phyloP scores from a whole-genome alignment of 345 rosid genomes.

The Turritis glabra region DNA sequence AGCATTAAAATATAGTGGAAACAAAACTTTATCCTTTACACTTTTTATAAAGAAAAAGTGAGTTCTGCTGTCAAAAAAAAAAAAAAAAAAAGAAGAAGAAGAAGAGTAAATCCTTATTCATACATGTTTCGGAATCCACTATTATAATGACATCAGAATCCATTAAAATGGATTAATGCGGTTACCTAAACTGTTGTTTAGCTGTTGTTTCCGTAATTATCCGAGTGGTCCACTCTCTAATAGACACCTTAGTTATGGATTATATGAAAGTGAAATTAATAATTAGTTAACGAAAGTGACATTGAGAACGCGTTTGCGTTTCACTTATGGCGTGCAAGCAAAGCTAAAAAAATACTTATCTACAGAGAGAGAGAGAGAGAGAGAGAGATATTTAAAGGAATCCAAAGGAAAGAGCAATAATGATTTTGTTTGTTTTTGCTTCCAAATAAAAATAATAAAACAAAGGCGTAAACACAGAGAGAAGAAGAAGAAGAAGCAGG shows the following conservation, averaged over 20 bases:
- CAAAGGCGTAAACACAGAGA: slow-evolving; percentile 1
- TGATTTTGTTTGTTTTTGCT: slow-evolving; percentile 28
- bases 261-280: not conserved
- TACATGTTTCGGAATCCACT: not conserved
- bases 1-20: not conserved
- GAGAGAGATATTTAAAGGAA: slow-evolving; percentile 1
- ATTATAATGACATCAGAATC: not conserved
- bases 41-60: not conserved
- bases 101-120: not conserved
- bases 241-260: not conserved
- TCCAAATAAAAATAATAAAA: not conserved
- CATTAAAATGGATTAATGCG: not conserved
- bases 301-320: slow-evolving; percentile 34
- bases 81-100: not conserved
- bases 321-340: slow-evolving; percentile 35
- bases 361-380: too few relatives aligned
- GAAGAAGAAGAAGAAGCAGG: slow-evolving; percentile 18
- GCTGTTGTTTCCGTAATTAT: not conserved
- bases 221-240: not conserved
- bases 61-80: not conserved
- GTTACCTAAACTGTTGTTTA: slow-evolving; percentile 27
- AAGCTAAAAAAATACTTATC: slow-evolving; percentile 18
- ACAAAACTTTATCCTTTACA: not conserved
- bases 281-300: slow-evolving; percentile 22
- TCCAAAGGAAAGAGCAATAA: not conserved